Percentiles rank a stretch among this genome's conserved stretches.
phyloP scores from a whole-genome alignment of 2,329 filamentous ascomycete genomes.

The Rhinocladiella mackenziei region DNA sequence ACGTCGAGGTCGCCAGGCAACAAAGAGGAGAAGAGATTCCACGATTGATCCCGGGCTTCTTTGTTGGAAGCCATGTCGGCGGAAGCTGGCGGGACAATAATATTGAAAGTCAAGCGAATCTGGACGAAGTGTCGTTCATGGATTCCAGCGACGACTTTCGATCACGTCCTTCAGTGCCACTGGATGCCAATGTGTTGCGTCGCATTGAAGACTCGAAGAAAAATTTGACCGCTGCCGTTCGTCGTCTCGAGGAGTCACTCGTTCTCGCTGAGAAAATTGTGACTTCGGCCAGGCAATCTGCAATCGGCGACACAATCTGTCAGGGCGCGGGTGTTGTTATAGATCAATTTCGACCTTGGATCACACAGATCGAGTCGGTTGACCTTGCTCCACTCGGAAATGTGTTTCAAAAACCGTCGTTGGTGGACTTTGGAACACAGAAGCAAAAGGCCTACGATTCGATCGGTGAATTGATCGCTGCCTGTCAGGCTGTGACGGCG shows the following conservation, averaged over 20 bases:
- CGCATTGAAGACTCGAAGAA: constrained; percentile 81
- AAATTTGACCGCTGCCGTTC: constrained; percentile 77
- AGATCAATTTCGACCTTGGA: constrained; percentile 85
- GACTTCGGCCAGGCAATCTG: constrained; percentile 70
- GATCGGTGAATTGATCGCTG: constrained; percentile 79
- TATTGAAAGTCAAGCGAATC: constrained; percentile 59
- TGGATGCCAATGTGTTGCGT: constrained; percentile 75
- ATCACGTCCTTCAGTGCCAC: constrained; percentile 65
- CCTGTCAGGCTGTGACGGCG: constrained; percentile 86
- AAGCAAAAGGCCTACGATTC: constrained; percentile 94
- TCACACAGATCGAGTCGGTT: constrained; percentile 84
- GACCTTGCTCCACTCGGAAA: constrained; percentile 76
- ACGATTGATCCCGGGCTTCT: constrained; percentile 87
- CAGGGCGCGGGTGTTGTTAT: constrained; percentile 72
- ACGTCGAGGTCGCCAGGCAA: constrained; percentile 89
- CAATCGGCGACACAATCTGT: constrained; percentile 79
- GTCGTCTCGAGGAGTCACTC: constrained; percentile 81
- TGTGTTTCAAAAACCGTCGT: constrained; percentile 75
- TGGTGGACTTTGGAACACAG: constrained; percentile 81
- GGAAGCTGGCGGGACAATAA: constrained; percentile 80
- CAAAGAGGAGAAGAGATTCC: constrained; percentile 91
- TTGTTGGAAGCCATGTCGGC: constrained; percentile 75
- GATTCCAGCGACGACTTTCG: constrained; percentile 81
- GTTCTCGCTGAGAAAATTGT: constrained; percentile 75
- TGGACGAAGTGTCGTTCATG: constrained; percentile 65